These are phyloP conservation scores for Taphrina pruni DNA, from an alignment of 1,139 yeast genomes.

Conservation along the genomic window DNA sequence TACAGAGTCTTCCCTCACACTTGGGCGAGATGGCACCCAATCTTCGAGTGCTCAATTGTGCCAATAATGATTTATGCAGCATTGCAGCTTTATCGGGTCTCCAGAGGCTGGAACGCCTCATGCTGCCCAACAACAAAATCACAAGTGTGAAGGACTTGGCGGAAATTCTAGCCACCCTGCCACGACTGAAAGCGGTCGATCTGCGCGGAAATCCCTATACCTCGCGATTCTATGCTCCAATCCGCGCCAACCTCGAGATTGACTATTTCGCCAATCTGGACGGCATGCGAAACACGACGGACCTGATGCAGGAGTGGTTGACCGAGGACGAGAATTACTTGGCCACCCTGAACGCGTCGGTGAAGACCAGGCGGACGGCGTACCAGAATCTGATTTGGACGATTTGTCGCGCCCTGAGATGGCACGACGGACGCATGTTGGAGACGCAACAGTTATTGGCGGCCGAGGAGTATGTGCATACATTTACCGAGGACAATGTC, in stretches of 20 bases:
- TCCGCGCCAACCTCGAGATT: conserved; percentile 12
- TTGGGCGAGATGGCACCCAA: conserved; percentile 49
- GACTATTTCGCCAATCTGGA: conserved; percentile 36
- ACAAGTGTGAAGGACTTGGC: conserved; percentile 47
- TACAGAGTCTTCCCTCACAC: conserved; percentile 48
- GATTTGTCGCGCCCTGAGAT: conserved; percentile 27
- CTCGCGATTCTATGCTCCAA: conserved; percentile 47
- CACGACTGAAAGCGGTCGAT: conserved; percentile 49
- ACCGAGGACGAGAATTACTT: conserved; percentile 12
- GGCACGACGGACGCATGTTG: conserved; percentile 34
- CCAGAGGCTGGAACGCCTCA: conserved; percentile 49
- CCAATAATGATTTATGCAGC: conserved; percentile 50
- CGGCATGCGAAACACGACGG: conserved; percentile 11
- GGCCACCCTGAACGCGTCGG: conserved; percentile 6
- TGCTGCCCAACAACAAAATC: conserved; percentile 49
- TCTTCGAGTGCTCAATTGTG: conserved; percentile 51
- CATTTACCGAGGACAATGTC: conserved; percentile 1
- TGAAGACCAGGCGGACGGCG: conserved; percentile 20
- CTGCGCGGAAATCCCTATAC: conserved; percentile 51
- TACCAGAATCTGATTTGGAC: conserved; percentile 37
- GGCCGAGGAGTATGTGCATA: conserved; percentile 26
- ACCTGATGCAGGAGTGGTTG: conserved; percentile 14
- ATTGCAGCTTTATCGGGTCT: conserved; percentile 49
- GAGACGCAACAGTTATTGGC: conserved; percentile 15
- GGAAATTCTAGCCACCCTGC: conserved; percentile 47